A percentile compares a stretch with the other conserved stretches of the same genome.
Conservation (phyloP, 2,329 filamentous ascomycete genomes). For the Ciborinia camelliae region DNA sequence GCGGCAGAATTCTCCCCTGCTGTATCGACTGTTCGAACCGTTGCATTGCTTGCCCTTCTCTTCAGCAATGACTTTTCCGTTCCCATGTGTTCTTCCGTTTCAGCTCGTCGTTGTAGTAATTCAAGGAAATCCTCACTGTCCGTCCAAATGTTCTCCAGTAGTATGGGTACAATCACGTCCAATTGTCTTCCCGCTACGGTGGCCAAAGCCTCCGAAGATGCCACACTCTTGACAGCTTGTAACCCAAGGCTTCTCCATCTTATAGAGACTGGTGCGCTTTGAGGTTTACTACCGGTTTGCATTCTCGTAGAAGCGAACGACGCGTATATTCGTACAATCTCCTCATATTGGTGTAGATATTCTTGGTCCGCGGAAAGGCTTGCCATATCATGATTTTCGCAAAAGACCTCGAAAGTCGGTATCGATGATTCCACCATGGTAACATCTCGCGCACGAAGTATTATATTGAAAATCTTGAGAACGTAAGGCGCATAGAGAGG, state of each 20-base stretch:
- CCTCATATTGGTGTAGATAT: slow-evolving; percentile 78
- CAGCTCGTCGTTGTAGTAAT: slow-evolving; percentile 62
- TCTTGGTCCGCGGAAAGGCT: slow-evolving; percentile 81
- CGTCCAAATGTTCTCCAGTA: slow-evolving; percentile 82
- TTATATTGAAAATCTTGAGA: slow-evolving; percentile 76
- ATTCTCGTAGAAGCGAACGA: slow-evolving; percentile 67
- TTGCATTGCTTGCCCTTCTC: slow-evolving; percentile 75
- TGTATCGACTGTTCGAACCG: slow-evolving; percentile 68
- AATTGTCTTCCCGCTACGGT: slow-evolving; percentile 74
- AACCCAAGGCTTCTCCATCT: slow-evolving; percentile 73
- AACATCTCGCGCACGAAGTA: slow-evolving; percentile 82
- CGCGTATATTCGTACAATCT: slow-evolving; percentile 76
- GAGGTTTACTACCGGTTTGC: slow-evolving; percentile 48
- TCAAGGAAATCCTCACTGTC: slow-evolving; percentile 68
- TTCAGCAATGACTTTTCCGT: slow-evolving; percentile 56
- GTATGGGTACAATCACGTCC: slow-evolving; percentile 74
- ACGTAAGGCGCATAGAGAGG: slow-evolving; percentile 83
- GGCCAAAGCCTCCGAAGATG: slow-evolving; percentile 73
- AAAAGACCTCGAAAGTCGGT: slow-evolving; percentile 83
- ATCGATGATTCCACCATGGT: slow-evolving; percentile 90
- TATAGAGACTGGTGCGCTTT: slow-evolving; percentile 71
- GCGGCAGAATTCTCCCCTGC: slow-evolving; percentile 63
- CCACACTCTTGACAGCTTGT: slow-evolving; percentile 76
- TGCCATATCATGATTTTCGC: slow-evolving; percentile 81
- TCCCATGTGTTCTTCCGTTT: slow-evolving; percentile 66